Base-by-base conservation (phyloP, 2,329 filamentous ascomycete genomes). In the Aquanectria penicillioides region DNA sequence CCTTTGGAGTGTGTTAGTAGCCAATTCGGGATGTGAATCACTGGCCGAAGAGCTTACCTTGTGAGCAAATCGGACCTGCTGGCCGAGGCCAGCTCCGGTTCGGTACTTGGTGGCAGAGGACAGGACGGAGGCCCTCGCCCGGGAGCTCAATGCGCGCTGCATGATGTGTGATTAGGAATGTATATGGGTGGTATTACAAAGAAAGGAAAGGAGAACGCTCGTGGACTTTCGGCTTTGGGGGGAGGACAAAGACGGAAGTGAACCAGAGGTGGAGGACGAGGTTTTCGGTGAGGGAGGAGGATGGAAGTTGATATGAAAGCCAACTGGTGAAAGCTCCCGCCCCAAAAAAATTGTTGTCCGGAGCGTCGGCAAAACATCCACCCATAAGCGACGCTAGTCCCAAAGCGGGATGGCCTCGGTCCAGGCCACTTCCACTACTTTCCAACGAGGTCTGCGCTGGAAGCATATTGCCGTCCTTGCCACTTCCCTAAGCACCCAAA, bases 61-160 rank as follows among this genome's bases (percentile, higher is more conserved):
- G 87, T 98, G 94, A 69, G 94, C 93, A 78, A 97, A 99, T 77
- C 95, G 88, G 79, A 97, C 88, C 83, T 98, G 94, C 80, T 97
- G 93, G 71, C 92, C 83, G 72, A 92, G 78, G 71, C 86, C 85
- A 73, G 86, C 79, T 73, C 82, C 80, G 61, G 88, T 82, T 72
- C 89, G 87, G 77, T 89, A 83, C 75, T 86, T 87, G 71, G 81
- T 80, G 69, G 88, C 81, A 77, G 85, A 86, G 66, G 88, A 90
- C 72, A 94, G 88, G 83, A 89, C 88, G 70, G 93, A 91, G 76
- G 92, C 89, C 83, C 93, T 86, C 73, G 91, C 83, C 77, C 87
- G 85, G 71, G 92, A 92, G 77, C 91, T 88, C 76, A 99, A 86
- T 81, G 93, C 93, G 81, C 95, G 92, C 87, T 99, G 95, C 95